These are phyloP conservation scores for Coemansia sp. DNA, from an alignment of 192 early-diverging fungal species.

Conservation along the genomic window DNA sequence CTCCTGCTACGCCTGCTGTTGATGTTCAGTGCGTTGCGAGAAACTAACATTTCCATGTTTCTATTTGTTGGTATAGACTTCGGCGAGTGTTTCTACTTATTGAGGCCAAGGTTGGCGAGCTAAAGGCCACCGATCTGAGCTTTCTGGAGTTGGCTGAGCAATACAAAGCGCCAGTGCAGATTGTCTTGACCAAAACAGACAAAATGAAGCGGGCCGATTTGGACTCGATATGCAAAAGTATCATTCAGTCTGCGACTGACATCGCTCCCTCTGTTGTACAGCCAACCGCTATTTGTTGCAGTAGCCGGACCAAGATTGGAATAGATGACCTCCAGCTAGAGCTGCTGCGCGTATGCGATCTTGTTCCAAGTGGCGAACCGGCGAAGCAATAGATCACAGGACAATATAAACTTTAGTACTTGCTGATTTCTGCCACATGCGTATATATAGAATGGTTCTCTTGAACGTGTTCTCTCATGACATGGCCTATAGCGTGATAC, in stretches of 20 bases:
- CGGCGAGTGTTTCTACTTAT: constrained; percentile 53
- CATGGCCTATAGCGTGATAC: too few relatives aligned
- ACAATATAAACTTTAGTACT: background rate
- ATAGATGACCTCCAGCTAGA: constrained; percentile 38
- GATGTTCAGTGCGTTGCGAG: background rate
- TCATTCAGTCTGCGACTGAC: constrained; percentile 13
- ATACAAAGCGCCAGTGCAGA: constrained; percentile 29
- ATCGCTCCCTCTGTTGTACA: constrained; percentile 33
- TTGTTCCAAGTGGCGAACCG: constrained; percentile 2
- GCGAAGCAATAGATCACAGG: background rate
- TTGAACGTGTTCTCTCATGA: too few relatives aligned
- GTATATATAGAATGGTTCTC: background rate
- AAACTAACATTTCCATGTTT: background rate
- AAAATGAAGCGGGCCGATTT: constrained; percentile 41
- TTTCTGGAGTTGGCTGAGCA: constrained; percentile 46
- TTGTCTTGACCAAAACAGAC: constrained; percentile 55
- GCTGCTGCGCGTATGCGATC: constrained; percentile 31
- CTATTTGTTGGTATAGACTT: constrained; percentile 23
- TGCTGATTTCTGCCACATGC: background rate
- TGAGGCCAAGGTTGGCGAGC: constrained; percentile 58
- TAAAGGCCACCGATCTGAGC: constrained; percentile 46
- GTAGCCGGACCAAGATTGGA: constrained; percentile 33
- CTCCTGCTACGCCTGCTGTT: background rate
- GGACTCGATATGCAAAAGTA: constrained; percentile 9
- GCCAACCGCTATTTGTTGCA: constrained; percentile 28